phyloP scores from a whole-genome alignment of 2,329 filamentous ascomycete species.

The Botryosphaeria dothidea region DNA sequence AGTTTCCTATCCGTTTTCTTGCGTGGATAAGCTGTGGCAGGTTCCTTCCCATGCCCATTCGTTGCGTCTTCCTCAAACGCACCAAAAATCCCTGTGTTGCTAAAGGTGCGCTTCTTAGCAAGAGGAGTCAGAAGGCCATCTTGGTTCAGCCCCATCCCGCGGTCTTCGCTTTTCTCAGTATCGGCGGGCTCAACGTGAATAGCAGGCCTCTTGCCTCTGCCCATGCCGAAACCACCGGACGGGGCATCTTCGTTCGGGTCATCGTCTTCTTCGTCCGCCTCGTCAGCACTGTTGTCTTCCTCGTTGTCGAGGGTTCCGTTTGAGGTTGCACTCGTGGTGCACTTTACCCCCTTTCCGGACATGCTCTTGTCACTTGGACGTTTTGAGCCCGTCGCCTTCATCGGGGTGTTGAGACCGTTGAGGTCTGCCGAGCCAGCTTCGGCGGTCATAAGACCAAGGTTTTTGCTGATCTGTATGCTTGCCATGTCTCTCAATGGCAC shows the following conservation, averaged over 20 bases:
- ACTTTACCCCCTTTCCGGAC: not conserved
- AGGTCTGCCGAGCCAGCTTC: not conserved
- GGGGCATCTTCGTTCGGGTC: slow-evolving; percentile 33
- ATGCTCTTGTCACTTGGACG: not conserved
- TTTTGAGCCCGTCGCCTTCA: not conserved
- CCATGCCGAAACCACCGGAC: slow-evolving; percentile 35
- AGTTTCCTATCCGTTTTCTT: slow-evolving; percentile 39
- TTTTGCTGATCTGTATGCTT: not conserved
- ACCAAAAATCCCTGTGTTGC: slow-evolving; percentile 40
- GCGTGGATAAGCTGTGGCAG: slow-evolving; percentile 32
- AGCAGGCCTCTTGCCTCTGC: slow-evolving; percentile 37
- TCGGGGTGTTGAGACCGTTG: not conserved
- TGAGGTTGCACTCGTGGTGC: slow-evolving; percentile 11
- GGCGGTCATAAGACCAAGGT: slow-evolving; percentile 1
- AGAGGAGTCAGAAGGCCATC: slow-evolving; percentile 27
- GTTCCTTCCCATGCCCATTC: slow-evolving; percentile 14
- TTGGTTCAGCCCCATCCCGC: slow-evolving; percentile 23
- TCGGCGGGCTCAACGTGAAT: slow-evolving; percentile 37
- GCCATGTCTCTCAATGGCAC: slow-evolving; percentile 7
- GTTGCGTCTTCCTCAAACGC: slow-evolving; percentile 31
- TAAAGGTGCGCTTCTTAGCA: slow-evolving; percentile 41
- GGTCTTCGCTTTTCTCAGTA: slow-evolving; percentile 29
- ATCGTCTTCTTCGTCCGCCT: slow-evolving; percentile 38
- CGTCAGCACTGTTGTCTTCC: slow-evolving; percentile 22
- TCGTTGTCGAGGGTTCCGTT: slow-evolving; percentile 16